These are phyloP conservation scores for Malus hybrid DNA, from an alignment of 331 rosid genomes.

Conservation along the genomic window DNA sequence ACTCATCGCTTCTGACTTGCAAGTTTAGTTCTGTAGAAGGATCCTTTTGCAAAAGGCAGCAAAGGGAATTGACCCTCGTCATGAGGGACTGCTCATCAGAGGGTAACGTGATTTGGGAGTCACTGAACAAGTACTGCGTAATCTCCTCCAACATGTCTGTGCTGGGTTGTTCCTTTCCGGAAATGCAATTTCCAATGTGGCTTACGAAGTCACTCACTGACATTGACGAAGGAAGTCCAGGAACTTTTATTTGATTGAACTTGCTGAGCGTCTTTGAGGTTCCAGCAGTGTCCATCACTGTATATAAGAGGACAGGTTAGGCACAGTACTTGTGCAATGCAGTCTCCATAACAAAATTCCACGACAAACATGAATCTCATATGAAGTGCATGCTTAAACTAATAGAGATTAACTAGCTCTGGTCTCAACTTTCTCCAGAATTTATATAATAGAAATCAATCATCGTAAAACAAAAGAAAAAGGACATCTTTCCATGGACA, in stretches of 20 bases:
- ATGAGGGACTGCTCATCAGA: conserved; percentile 57
- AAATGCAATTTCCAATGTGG: conserved; percentile 59
- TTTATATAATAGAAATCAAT: no score
- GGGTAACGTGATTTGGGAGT: conserved; percentile 30
- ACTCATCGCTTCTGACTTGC: not conserved
- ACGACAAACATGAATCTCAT: not conserved
- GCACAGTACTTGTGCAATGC: not conserved
- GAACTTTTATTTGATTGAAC: conserved; percentile 54
- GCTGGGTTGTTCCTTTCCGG: conserved; percentile 33
- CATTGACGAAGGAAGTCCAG: conserved; percentile 59
- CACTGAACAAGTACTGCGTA: conserved; percentile 49
- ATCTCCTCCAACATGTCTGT: conserved; percentile 55
- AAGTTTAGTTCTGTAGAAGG: conserved; percentile 33
- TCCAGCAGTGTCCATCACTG: conserved; percentile 34
- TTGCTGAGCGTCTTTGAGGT: conserved; percentile 36
- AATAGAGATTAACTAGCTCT: no score
- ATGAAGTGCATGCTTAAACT: not conserved
- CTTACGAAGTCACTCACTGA: conserved; percentile 61
- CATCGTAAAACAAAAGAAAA: no score
- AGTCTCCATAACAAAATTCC: not conserved
- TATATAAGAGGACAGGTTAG: not conserved
- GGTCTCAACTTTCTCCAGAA: no score
- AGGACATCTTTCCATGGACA: no score
- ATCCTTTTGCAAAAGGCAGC: conserved; percentile 64
- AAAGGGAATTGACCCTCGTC: conserved; percentile 72